phyloP scores from a whole-genome alignment of 805 yeast genomes.

The Debaryomyces prosopidis region DNA sequence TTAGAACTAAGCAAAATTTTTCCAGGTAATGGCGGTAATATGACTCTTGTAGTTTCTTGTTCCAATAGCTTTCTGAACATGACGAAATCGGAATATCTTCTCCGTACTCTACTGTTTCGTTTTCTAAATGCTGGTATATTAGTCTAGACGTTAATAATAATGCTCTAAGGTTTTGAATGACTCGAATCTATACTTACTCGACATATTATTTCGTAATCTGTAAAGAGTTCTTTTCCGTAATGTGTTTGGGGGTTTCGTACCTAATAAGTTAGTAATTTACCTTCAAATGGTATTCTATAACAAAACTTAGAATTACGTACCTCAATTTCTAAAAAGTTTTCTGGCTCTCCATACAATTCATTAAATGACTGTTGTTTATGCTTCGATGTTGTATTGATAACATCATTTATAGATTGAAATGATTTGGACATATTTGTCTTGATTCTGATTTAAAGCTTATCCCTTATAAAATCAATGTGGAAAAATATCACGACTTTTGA shows the following conservation, averaged over 20 bases:
- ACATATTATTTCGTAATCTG: conserved; percentile 90
- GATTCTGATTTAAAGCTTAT: too few species aligned
- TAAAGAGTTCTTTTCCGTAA: conserved; percentile 65
- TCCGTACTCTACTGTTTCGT: conserved; percentile 64
- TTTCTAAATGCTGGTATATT: conserved; percentile 85
- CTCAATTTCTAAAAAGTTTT: conserved; percentile 89
- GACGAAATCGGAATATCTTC: conserved; percentile 91
- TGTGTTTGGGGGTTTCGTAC: conserved; percentile 77
- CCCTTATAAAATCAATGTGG: too few species aligned
- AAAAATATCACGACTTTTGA: too few species aligned
- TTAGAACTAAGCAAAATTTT: conserved; percentile 66
- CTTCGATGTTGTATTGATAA: conserved; percentile 35
- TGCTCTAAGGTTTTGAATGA: conserved; percentile 2
- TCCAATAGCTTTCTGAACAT: conserved; percentile 71
- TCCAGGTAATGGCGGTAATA: conserved; percentile 90
- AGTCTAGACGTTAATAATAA: conserved; percentile 41
- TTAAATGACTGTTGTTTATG: conserved; percentile 62
- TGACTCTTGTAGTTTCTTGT: conserved; percentile 73
- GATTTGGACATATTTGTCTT: conserved; percentile 32
- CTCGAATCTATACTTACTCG: conserved; percentile 32
- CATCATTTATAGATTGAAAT: conserved; percentile 45
- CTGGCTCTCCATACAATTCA: conserved; percentile 92
- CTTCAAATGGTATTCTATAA: not conserved
- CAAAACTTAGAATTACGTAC: conserved; percentile 38
- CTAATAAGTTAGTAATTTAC: conserved; percentile 26